Evolutionary conservation across 257 asterid genomes (phyloP), one percentile per base, ranked within the genome.

Genomic region (Solanum chiquidenum): DNA sequence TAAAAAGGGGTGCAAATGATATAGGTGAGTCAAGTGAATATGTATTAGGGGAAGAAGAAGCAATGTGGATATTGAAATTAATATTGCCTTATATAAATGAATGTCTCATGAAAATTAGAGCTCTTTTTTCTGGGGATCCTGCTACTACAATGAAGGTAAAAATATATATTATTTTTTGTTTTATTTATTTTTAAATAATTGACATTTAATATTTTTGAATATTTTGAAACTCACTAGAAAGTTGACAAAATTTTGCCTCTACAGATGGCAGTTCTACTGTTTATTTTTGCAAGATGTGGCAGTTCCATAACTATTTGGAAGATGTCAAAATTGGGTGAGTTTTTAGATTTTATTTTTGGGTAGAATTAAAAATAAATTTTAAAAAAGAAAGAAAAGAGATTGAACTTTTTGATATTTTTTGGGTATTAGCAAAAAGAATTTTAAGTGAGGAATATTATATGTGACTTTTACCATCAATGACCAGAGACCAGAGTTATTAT

Each of bases 81-180:
- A 42, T 93, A 75, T 87, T 97, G 83, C 99, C 99, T 31, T 95
- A 62, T 42, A 71, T 93, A 12, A 97, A 97, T 91, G 99, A 97
- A 89, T 95, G 89, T 87, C 92, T 96, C 29, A 73, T 93, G 84
- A 95, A 95, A 72, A 35, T 96, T 71, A 94, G 93, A 91, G 99
- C 98, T 42, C 98, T 97, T 86, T 97, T 97, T 88, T 95, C 99
- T 42, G 99, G 99, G 71, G 99, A 97, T 90, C 99, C 99, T 87
- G 88, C 94, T 62, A 97, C 98, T 58, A 97, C 99, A 60, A 94
- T 97, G 96, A 97, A 95, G 99, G 99, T 95, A 52, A 88, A 88
- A 64, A 5, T 6, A 49, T 0, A 42, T 4, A 3, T 2, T n/a
- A 2, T 42, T 74, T 40, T 62, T 25, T 18, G 1, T 62, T 64